Evolutionary conservation across 768 basidiomycete species (phyloP), one percentile per base, ranked within the genome.

Genomic region (Hygrophorus russula): DNA sequence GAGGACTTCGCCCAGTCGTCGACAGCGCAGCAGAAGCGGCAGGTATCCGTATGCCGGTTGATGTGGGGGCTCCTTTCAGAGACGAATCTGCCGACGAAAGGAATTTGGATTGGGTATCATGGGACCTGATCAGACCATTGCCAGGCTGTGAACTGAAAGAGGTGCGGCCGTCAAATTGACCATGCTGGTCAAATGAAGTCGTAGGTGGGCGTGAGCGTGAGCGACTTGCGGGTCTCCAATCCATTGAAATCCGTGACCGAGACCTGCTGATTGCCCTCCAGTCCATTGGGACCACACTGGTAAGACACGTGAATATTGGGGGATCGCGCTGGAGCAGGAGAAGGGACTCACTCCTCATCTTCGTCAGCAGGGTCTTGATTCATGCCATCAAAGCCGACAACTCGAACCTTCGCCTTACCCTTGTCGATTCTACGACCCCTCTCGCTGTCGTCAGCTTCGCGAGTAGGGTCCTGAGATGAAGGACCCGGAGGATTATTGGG

Each of bases 211-310:
- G 74, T 35, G 84, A 86, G 42, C 82, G 76, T 24, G 85, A 87
- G 43, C 83, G 79, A 61, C 77, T 80, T 41, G 78, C 64, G 28
- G 85, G 80, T 45, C 82, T 70, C 90, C 90, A 92, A 59, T 93
- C 90, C 86, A 93, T 90, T 15, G 85, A 81, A 52, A 82, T 81
- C 17, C 91, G 78, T 11, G 91, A 93, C 53, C 90, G 76, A 18
- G 91, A 94, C 49, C 91, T 74, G 61, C 89, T 92, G 58, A 90
- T 78, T 27, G 86, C 80, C 39, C 90, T 73, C 92, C 91, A 96
- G 56, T 94, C 92, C 91, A 96, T 96, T 19, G 79, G 64, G 36
- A 74, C 72, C 42, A 68, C 66, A 46, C 80, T 80, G 46, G 42
- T 47, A 47, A 52, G 50, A 46, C 7, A 7, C 7, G 49, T 48